Percentiles rank a stretch among this genome's conserved stretches.
phyloP scores from a whole-genome alignment of 805 yeast genomes.

The Candida lessepsii region DNA sequence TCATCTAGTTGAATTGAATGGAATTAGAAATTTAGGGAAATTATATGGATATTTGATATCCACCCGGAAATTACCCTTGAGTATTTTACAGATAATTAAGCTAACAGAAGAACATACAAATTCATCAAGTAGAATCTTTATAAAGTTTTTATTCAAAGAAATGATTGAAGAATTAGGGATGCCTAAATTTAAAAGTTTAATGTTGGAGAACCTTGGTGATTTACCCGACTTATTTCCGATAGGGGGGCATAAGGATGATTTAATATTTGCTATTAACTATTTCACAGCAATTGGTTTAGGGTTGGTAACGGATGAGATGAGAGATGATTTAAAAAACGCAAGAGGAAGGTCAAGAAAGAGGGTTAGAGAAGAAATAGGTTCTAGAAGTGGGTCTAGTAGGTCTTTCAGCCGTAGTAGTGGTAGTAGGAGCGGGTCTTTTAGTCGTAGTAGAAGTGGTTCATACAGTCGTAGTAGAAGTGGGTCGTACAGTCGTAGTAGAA shows the following conservation, averaged over 20 bases:
- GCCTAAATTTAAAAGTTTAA: conserved; percentile 44
- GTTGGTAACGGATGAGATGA: conserved; percentile 75
- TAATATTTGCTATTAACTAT: conserved; percentile 80
- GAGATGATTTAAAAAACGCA: conserved; percentile 43
- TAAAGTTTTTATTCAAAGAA: conserved; percentile 79
- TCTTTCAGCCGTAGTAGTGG: conserved; percentile 17
- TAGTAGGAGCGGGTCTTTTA: conserved; percentile 15
- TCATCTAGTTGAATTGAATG: conserved; percentile 68
- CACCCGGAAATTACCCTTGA: conserved; percentile 65
- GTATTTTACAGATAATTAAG: conserved; percentile 50
- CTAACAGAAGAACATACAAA: conserved; percentile 72
- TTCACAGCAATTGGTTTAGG: conserved; percentile 94
- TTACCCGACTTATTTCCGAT: conserved; percentile 65
- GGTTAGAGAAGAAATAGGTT: conserved; percentile 16
- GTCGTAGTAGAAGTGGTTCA: conserved; percentile 16
- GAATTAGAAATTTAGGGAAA: conserved; percentile 74
- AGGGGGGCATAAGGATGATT: conserved; percentile 44
- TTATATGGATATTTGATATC: conserved; percentile 85
- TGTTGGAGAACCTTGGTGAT: conserved; percentile 51
- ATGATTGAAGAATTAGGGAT: conserved; percentile 75
- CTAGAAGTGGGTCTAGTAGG: conserved; percentile 15
- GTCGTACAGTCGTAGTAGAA: conserved; percentile 10
- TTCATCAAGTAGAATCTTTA: conserved; percentile 76
- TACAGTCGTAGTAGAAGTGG: conserved; percentile 20
- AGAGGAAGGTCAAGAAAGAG: conserved; percentile 13